phyloP scores from a whole-genome alignment of 2,329 filamentous ascomycete species.

The Aschersonia sp. region DNA sequence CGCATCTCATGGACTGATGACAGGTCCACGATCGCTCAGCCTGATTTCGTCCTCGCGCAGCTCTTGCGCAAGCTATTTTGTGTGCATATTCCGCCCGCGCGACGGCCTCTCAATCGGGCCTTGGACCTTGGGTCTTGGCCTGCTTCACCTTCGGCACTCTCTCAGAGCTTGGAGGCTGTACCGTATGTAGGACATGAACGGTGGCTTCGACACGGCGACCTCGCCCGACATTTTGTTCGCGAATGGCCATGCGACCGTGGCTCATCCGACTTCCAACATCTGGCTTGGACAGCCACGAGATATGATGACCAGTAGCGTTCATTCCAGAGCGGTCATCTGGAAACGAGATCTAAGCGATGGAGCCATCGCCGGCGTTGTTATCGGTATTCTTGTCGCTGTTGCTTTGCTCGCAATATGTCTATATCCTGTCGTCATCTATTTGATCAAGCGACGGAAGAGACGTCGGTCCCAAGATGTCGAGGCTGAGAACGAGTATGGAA shows the following conservation, averaged over 20 bases:
- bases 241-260: neutral
- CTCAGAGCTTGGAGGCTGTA: no score
- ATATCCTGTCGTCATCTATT: constrained; percentile 22
- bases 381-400: constrained; percentile 19
- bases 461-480: constrained; percentile 7
- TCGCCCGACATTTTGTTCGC: neutral
- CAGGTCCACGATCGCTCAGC: no score
- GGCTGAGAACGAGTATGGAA: neutral
- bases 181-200: no score
- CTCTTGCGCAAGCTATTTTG: no score
- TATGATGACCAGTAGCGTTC: neutral
- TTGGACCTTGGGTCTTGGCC: no score
- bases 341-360: constrained; percentile 18
- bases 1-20: no score
- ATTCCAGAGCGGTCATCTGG: constrained; percentile 6
- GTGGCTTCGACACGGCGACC: neutral
- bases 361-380: constrained; percentile 21
- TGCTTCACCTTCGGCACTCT: no score
- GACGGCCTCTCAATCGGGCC: no score
- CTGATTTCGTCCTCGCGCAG: no score
- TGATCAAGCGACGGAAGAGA: constrained; percentile 17
- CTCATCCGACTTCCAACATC: neutral
- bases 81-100: no score
- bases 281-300: neutral
- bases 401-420: constrained; percentile 20